A percentile compares a stretch with the other conserved stretches of the same genome.
Conservation (phyloP, 2,329 filamentous ascomycete species). For the Diaporthe citrichinensis region DNA sequence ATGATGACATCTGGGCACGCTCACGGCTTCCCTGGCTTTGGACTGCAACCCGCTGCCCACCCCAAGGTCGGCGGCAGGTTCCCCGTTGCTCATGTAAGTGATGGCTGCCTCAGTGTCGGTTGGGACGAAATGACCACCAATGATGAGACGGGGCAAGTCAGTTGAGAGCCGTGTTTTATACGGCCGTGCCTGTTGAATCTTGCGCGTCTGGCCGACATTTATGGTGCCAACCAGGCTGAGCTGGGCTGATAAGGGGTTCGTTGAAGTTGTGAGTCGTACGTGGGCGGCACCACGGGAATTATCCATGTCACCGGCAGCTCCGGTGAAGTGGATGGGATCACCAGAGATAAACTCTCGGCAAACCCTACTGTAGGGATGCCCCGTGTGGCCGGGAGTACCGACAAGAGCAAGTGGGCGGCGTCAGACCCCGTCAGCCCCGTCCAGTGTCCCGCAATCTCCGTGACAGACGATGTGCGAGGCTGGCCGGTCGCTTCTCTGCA, state of each 20-base stretch:
- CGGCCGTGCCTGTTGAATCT: background rate
- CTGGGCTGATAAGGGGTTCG: slow-evolving; percentile 9
- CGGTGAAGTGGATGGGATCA: slow-evolving; percentile 28
- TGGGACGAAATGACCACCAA: background rate
- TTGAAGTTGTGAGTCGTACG: background rate
- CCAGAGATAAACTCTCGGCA: slow-evolving; percentile 33
- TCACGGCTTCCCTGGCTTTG: background rate
- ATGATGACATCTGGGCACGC: background rate
- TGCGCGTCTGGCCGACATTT: background rate
- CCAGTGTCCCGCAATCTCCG: slow-evolving; percentile 26
- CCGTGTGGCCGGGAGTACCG: slow-evolving; percentile 27
- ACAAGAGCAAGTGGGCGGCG: slow-evolving; percentile 25
- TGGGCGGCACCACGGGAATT: slow-evolving; percentile 12
- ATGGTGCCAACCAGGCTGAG: background rate
- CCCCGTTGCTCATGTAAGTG: background rate
- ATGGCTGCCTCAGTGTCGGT: background rate
- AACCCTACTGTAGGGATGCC: slow-evolving; percentile 31
- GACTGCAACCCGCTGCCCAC: background rate
- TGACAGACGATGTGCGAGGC: slow-evolving; percentile 28
- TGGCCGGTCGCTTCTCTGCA: background rate
- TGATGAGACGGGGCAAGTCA: background rate
- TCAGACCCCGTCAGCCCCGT: slow-evolving; percentile 31
- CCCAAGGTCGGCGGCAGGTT: background rate
- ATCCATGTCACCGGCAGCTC: slow-evolving; percentile 27
- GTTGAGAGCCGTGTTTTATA: background rate